phyloP scores from a whole-genome alignment of 495 filamentous ascomycete species.

The Talaromyces adpressus region DNA sequence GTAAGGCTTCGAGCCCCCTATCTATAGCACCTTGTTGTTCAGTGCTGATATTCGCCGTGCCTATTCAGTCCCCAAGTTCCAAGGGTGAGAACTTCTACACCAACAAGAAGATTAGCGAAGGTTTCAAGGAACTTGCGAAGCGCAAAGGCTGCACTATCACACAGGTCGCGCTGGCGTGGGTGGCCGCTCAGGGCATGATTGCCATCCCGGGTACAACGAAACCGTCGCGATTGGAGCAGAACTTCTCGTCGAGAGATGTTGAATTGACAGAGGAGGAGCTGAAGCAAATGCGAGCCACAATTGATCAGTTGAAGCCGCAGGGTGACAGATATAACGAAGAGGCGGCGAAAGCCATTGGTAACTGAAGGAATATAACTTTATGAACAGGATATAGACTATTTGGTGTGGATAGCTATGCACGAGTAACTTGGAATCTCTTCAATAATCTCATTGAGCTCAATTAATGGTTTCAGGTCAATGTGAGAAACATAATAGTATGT shows the following conservation, averaged over 20 bases:
- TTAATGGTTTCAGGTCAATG: too few relatives aligned
- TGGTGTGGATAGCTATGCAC: too few relatives aligned
- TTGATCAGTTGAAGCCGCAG: too few relatives aligned
- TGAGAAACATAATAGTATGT: too few relatives aligned
- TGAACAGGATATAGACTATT: too few relatives aligned
- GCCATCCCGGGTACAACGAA: not conserved
- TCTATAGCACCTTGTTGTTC: not conserved
- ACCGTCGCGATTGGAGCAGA: not conserved
- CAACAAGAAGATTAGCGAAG: not conserved
- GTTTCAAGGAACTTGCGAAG: not conserved
- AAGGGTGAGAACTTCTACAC: constrained; percentile 2
- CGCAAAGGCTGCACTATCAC: not conserved
- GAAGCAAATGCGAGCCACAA: too few relatives aligned
- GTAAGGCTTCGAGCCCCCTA: not conserved
- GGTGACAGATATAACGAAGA: too few relatives aligned
- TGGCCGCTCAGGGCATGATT: not conserved
- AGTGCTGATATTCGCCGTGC: not conserved
- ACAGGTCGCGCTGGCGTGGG: not conserved
- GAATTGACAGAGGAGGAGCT: too few relatives aligned
- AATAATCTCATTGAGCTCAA: too few relatives aligned
- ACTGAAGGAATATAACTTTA: too few relatives aligned
- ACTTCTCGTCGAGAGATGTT: not conserved
- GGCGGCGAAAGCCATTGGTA: too few relatives aligned
- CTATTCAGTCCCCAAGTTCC: constrained; percentile 7
- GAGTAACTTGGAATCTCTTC: too few relatives aligned